A percentile compares a stretch with the other conserved stretches of the same genome.
These are phyloP conservation scores for Kokia cookei DNA, from an alignment of 441 rosid species.

Conservation along the genomic window DNA sequence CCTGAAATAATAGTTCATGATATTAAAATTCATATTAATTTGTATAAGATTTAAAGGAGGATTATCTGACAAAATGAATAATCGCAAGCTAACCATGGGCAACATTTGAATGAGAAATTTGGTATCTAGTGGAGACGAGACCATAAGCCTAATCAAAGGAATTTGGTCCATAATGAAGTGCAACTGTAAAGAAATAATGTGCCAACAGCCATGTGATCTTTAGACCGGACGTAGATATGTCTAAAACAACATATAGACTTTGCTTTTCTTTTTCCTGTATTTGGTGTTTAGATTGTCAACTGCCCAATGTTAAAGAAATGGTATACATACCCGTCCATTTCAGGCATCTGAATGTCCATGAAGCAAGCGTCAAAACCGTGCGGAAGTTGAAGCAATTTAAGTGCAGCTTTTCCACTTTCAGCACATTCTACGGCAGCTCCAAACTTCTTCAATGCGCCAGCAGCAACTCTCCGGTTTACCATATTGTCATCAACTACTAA, in stretches of 20 bases:
- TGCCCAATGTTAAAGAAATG: background rate
- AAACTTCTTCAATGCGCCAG: constrained; percentile 89
- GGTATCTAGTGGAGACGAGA: too few species aligned
- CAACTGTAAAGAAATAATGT: too few species aligned
- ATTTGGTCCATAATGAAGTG: too few species aligned
- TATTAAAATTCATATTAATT: background rate
- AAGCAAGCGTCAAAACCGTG: constrained; percentile 92
- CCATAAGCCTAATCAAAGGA: too few species aligned
- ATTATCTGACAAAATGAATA: background rate
- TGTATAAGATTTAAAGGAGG: background rate
- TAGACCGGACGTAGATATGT: too few species aligned
- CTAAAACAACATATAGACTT: too few species aligned
- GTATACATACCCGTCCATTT: constrained; percentile 84
- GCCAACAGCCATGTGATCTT: too few species aligned
- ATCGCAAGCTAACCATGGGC: background rate
- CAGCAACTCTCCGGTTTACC: constrained; percentile 90
- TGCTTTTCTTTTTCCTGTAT: too few species aligned
- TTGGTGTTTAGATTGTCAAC: background rate
- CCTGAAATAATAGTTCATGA: constrained; percentile 24
- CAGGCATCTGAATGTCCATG: constrained; percentile 99
- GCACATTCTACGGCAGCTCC: constrained; percentile 88
- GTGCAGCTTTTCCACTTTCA: constrained; percentile 77
- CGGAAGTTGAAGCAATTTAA: constrained; percentile 65
- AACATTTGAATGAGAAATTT: too few species aligned
- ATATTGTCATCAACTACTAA: constrained; percentile 91